Base-by-base conservation (phyloP, 257 asterid genomes). In the Catharanthus roseus region DNA sequence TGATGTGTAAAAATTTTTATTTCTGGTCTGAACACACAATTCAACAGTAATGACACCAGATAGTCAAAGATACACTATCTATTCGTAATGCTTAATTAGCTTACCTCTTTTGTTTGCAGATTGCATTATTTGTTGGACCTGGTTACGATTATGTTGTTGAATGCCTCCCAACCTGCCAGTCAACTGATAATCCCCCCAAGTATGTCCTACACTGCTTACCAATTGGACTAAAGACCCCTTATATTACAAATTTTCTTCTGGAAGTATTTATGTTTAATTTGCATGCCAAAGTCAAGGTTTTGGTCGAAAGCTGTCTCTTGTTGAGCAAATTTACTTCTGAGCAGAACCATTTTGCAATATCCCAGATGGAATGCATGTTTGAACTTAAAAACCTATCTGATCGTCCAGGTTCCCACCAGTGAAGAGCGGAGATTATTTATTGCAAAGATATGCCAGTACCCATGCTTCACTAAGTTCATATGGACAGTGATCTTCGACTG, bases 121-220 rank as follows among this genome's bases (percentile, higher is more conserved):
- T 95, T 79, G 90, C 95, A 11, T 95, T 63, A 74, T 95, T 95
- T 70, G 77, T 86, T 68, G 86, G 85, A 64, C 96, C 96, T 53
- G 83, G 61, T 77, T 95, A 86, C 51, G 95, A 95, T 12, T 95
- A 95, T 75, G 28, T 86, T 9, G 90, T 95, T n/a, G 88, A 91
- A 86, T 95, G 97, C 81, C 79, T 95, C 71, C 86, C 87, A 8
- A 82, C 96, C 38, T 95, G 96, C 77, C 96, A 86, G 65, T 89
- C 97, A 8, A 82, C 80, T 67, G 82, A 83, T 58, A 84, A 86
- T 77, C 99, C 96, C 70, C 96, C 96, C 7, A 91, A 77, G 99
- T 90, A 78, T 75, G 96, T 78, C 57, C 70, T 31, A 26, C 23
- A 50, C 65, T 38, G 3, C 29, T 42, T 29, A 62, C 28, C n/a